Percentiles rank a stretch among this genome's conserved stretches.
phyloP scores from a whole-genome alignment of 805 yeast genomes.

The Clavispora phyllophila region DNA sequence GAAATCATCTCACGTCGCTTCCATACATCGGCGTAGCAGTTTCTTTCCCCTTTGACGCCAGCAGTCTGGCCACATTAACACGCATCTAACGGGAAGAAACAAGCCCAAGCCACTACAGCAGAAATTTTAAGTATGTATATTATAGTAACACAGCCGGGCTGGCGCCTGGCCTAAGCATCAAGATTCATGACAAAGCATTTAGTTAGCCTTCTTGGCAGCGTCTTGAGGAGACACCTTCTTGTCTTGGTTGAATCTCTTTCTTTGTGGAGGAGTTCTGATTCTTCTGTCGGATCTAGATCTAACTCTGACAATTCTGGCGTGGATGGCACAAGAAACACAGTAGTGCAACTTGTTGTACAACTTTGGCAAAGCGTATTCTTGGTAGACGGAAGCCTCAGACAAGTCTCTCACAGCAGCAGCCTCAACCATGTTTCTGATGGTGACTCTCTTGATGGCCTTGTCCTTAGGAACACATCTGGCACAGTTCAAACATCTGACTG shows the following conservation, averaged over 20 bases:
- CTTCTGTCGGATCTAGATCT: conserved; percentile 99
- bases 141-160: conserved; percentile 9
- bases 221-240: conserved; percentile 95
- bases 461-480: conserved; percentile 99
- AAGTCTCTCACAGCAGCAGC: conserved; percentile 99
- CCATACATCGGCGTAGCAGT: no score
- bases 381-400: conserved; percentile 98
- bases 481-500: conserved; percentile 99
- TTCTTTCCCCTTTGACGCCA: no score
- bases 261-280: conserved; percentile 97
- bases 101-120: background rate
- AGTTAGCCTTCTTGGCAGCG: conserved; percentile 91
- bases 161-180: conserved; percentile 9
- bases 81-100: no score
- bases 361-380: conserved; percentile 99
- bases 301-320: conserved; percentile 99
- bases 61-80: no score
- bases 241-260: conserved; percentile 97
- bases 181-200: conserved; percentile 16
- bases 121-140: conserved; percentile 6
- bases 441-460: conserved; percentile 99
- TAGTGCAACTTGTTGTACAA: conserved; percentile 99
- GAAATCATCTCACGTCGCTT: no score
- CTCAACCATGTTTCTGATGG: conserved; percentile 99
- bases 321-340: conserved; percentile 99